phyloP scores from a whole-genome alignment of 2,329 filamentous ascomycete genomes.

The Trichoderma sp. region DNA sequence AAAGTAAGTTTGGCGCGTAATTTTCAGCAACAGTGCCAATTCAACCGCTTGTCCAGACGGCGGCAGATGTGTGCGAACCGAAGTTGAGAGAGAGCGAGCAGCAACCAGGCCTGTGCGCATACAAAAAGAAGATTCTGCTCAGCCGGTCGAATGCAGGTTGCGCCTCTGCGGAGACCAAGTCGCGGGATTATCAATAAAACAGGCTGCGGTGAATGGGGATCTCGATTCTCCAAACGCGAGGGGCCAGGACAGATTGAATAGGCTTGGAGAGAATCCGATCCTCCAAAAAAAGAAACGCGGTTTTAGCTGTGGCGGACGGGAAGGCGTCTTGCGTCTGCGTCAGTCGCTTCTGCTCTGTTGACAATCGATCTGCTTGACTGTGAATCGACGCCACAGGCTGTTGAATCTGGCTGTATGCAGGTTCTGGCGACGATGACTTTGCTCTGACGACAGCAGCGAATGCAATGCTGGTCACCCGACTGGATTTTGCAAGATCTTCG shows the following conservation, averaged over 20 bases:
- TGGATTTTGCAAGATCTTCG: constrained; percentile 23
- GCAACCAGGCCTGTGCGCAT: constrained; percentile 20
- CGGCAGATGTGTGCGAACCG: constrained; percentile 2
- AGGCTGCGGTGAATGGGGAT: background rate
- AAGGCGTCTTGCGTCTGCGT: constrained; percentile 17
- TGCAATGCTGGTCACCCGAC: constrained; percentile 12
- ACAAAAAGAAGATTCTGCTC: background rate
- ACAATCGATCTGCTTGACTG: background rate
- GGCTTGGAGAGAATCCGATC: constrained; percentile 2
- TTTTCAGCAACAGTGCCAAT: background rate
- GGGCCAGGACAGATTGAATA: background rate
- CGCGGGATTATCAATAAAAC: constrained; percentile 6
- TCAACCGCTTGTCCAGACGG: constrained; percentile 11
- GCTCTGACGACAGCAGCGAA: constrained; percentile 20
- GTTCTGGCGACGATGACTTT: constrained; percentile 11
- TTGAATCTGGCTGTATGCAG: constrained; percentile 10
- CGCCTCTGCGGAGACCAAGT: background rate
- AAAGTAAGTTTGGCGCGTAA: constrained; percentile 19
- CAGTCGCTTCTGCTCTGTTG: background rate
- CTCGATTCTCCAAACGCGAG: background rate
- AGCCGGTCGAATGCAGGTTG: background rate
- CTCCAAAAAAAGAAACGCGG: constrained; percentile 28
- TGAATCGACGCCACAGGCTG: background rate
- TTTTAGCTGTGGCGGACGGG: constrained; percentile 27
- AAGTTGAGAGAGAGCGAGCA: background rate